phyloP scores from a whole-genome alignment of 2,329 filamentous ascomycete genomes.

The Cladorrhinum sp. region DNA sequence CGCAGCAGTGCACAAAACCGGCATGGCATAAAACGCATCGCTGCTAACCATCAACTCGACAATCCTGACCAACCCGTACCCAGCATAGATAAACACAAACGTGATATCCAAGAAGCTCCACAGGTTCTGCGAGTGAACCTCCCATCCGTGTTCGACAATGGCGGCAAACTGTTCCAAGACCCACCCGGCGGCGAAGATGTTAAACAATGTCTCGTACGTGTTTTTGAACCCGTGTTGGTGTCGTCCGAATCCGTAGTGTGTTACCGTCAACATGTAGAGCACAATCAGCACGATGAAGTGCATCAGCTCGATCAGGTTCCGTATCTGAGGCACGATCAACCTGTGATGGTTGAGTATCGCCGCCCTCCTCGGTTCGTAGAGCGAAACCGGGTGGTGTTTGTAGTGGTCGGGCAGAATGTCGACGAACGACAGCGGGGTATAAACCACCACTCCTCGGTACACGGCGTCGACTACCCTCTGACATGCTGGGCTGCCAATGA shows the following conservation, averaged over 20 bases:
- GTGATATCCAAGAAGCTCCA: constrained; percentile 74
- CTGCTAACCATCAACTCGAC: constrained; percentile 49
- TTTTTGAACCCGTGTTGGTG: constrained; percentile 56
- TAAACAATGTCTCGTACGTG: constrained; percentile 57
- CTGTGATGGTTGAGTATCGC: constrained; percentile 69
- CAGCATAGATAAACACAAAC: constrained; percentile 60
- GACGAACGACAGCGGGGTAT: constrained; percentile 67
- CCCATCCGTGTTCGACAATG: constrained; percentile 63
- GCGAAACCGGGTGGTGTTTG: constrained; percentile 65
- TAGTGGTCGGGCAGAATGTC: constrained; percentile 73
- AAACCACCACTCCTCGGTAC: constrained; percentile 65
- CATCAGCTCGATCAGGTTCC: constrained; percentile 62
- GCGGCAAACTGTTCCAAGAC: constrained; percentile 63
- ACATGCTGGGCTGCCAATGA: constrained; percentile 63
- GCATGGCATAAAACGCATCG: constrained; percentile 54
- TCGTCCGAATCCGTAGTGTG: constrained; percentile 45
- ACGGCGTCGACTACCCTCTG: constrained; percentile 70
- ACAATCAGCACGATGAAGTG: constrained; percentile 63
- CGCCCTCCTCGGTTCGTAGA: constrained; percentile 65
- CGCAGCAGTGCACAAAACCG: constrained; percentile 63
- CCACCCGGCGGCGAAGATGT: constrained; percentile 65
- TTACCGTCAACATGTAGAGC: constrained; percentile 64
- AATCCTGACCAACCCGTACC: constrained; percentile 59
- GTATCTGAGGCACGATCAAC: constrained; percentile 65
- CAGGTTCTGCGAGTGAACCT: constrained; percentile 69